These are phyloP conservation scores for Solanum chiquidenum DNA, from an alignment of 257 asterid species.

Conservation along the genomic window DNA sequence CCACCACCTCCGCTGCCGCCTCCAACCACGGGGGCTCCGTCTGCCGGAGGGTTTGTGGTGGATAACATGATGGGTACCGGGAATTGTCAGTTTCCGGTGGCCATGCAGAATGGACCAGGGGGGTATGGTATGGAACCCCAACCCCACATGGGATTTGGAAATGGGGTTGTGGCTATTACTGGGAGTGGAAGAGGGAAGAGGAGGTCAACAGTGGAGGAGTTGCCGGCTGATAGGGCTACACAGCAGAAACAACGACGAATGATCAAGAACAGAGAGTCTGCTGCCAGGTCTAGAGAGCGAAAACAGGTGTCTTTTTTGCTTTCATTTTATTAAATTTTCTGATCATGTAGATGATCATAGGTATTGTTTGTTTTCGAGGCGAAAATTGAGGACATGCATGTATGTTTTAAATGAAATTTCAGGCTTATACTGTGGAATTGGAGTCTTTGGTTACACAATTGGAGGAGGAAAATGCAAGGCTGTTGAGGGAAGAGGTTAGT, in stretches of 20 bases:
- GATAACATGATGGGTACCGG: constrained; percentile 33
- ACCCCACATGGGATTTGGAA: constrained; percentile 30
- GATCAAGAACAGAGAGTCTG: constrained; percentile 97
- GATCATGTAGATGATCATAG: not conserved
- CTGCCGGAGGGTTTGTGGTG: constrained; percentile 15
- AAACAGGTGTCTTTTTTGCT: constrained; percentile 50
- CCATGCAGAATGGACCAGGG: constrained; percentile 43
- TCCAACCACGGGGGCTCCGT: not conserved
- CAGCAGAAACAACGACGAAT: constrained; percentile 96
- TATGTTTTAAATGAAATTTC: not conserved
- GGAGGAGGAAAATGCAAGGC: constrained; percentile 81
- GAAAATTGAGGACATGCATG: constrained; percentile 5
- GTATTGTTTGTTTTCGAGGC: not conserved
- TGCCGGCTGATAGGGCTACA: constrained; percentile 76
- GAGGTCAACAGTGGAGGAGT: constrained; percentile 63
- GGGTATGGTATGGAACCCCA: constrained; percentile 35
- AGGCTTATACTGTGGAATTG: constrained; percentile 93
- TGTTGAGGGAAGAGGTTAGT: constrained; percentile 61
- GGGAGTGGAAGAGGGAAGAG: constrained; percentile 60
- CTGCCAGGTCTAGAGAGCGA: constrained; percentile 93
- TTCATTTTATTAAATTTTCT: not conserved
- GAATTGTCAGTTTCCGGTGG: constrained; percentile 36
- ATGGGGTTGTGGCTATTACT: constrained; percentile 34
- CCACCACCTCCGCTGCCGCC: not conserved
- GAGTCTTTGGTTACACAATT: constrained; percentile 71